Base-by-base conservation (phyloP, 1,284 basidiomycete species). In the Apiotrichum gamsii region DNA sequence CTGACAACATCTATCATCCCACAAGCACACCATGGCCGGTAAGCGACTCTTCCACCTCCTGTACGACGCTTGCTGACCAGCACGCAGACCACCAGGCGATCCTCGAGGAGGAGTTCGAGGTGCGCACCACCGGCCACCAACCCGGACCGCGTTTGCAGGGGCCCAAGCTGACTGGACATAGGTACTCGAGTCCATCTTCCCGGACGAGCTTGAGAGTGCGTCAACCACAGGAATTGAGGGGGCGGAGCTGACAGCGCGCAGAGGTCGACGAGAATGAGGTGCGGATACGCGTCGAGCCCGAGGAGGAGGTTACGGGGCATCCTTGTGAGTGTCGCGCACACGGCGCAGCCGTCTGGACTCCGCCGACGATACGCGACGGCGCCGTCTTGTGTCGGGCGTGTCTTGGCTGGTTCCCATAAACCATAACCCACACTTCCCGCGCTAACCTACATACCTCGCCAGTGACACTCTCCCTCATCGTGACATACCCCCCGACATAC, bases 151-250 rank as follows among this genome's bases (percentile, higher is more conserved):
- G 41, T 48, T 14, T 45, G 49, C 44, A 34, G 49, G 50, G 4
- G 16, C 15, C 18, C 13, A 11, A 15, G 20, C 39, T 45, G 28
- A 45, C 39, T n/a, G n/a, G n/a, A n/a, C 29, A 20, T 65, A 94
- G 86, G 90, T 95, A 21, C 81, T 97, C 58, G 90, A 94, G 75
- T 85, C 89, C 19, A 97, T 97, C 70, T 97, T 94, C 72, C 85
- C 91, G 9, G 84, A 89, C 61, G 93, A 97, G 72, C 77, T 96
- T 52, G 82, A 86, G 67, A 86, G 91, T 94, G 75, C 65, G 89
- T 85, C 48, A 14, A 23, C 8, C 44, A 52, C 60, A 55, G 11
- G 29, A 16, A 31, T 20, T 33, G 30, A 24, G 19, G 53, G 24
- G 10, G n/a, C 28, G 34, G 80, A 72, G 82, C 75, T 71, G 74